Percentiles rank a stretch among this genome's conserved stretches.
Conservation (phyloP, 2,329 filamentous ascomycete species). For the Cercospora canescens region DNA sequence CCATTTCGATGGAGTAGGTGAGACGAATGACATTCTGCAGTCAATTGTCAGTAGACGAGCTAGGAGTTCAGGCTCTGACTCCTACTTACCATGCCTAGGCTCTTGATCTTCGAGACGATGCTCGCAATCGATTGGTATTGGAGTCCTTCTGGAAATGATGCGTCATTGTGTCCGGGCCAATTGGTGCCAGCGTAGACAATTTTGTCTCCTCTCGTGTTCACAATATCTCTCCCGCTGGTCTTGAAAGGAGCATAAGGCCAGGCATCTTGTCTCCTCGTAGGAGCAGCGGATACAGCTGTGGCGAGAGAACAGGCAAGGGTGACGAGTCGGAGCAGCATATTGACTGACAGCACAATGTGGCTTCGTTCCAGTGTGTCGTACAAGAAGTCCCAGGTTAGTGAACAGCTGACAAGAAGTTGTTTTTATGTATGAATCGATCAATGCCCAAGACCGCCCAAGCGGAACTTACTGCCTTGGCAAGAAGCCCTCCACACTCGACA, state of each 20-base stretch:
- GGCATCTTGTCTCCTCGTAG: constrained; percentile 9
- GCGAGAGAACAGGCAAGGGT: neutral
- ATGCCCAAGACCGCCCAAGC: neutral
- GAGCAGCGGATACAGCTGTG: neutral
- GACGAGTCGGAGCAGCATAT: constrained; percentile 9
- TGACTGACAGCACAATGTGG: neutral
- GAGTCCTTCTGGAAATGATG: constrained; percentile 63
- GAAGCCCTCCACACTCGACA: neutral
- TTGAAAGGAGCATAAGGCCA: constrained; percentile 32
- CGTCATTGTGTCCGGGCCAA: constrained; percentile 66
- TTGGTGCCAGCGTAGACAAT: constrained; percentile 57
- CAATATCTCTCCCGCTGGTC: constrained; percentile 32
- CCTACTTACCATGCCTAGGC: constrained; percentile 54
- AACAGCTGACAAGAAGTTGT: neutral
- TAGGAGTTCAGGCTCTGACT: neutral
- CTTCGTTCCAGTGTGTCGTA: neutral
- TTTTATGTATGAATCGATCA: neutral
- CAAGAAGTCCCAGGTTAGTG: neutral
- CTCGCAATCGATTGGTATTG: constrained; percentile 60
- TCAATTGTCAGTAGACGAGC: neutral
- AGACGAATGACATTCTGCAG: constrained; percentile 49
- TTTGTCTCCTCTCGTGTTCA: constrained; percentile 37
- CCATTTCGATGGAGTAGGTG: constrained; percentile 64
- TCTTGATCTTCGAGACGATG: constrained; percentile 59
- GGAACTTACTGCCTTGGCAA: neutral